Evolutionary conservation across 257 asterid species (phyloP), one percentile per base, ranked within the genome.

Genomic region (Paulownia fortunei): DNA sequence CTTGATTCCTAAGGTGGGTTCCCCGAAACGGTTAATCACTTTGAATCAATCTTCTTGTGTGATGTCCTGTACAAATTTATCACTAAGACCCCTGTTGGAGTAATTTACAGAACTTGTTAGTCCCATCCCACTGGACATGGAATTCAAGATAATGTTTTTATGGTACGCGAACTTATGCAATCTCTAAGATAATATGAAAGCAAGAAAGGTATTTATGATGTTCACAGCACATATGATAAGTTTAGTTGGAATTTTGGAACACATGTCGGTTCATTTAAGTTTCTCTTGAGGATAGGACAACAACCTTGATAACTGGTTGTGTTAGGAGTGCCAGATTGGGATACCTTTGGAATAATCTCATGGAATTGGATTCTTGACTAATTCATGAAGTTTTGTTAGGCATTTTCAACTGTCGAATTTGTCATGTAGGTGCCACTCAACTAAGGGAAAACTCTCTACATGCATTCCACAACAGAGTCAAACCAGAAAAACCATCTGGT

Each of bases 401-500:
- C 68, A 77, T 27, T 44, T 58, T 42, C 36, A 54, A 47, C 54
- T 10, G 54, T 47, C n/a, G 11, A n/a, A 47, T 52, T 52, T 55
- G 6, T 10, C n/a, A 54, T 49, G 19, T 34, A 39, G 16, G 26
- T 52, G 60, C 27, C 66, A 55, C 67, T 21, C 56, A 51, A 49
- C 49, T 18, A 34, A 2, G 47, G 47, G 47, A 0, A 8, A 42
- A 9, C n/a, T 4, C 44, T 76, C 42, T 59, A 79, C 83, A 65
- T 79, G 82, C 79, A 79, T 12, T 72, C 79, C 79, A 79, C 79
- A 63, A 69, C 80, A 49, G 12, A 0, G 47, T 11, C 47, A 41
- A 41, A 2, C 11, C 46, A 6, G 24, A 68, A 8, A 23, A 36
- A 41, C 23, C 36, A 11, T 42, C 42, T 12, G 41, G 21, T 39